Base-by-base conservation (phyloP, 345 rosid genomes). In the Eucalyptus polybractea region DNA sequence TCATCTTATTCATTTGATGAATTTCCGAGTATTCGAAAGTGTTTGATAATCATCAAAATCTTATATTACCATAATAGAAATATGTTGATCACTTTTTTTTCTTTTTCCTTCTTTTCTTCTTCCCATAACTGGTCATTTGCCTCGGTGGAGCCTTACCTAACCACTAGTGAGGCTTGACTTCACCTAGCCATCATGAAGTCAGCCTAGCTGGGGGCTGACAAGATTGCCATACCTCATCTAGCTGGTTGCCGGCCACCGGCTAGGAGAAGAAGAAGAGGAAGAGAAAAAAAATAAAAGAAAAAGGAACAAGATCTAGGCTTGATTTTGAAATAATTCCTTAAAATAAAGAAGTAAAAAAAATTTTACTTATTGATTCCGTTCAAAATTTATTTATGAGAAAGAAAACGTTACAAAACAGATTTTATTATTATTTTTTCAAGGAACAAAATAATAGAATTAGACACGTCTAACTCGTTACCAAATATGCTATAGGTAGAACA, bases 131-230 rank as follows among this genome's bases (percentile, higher is more conserved):
- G 0, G 1, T 53, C 10, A 3, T 53, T 53, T 4, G 24, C 24
- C 56, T 19, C 0, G 0, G 1, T 2, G 2, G 2, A 53, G 24
- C 10, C 58, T 19, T 24, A 19, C 24, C 10, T 4, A 19, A 53
- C 10, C 2, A 19, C 5, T 53, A 53, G 1, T 0, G 4, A 53
- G 58, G 2, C 4, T 53, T 0, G 2, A 53, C 56, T 1, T 53
- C 1, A 3, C 10, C 58, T 2, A 53, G 2, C 10, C 58, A 19
- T 53, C 0, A 0, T 4, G 5, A 53, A 4, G 24, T 19, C 5
- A 0, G 0, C 10, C 58, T 53, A 53, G 1, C 0, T 3, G 0
- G 4, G 24, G 56, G 24, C 0, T 53, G 0, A 53, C 56, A 1
- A 53, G 56, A 53, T 53, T 19, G 56, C 21, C 0, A 22, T 0